Evolutionary conservation across 1,139 yeast species (phyloP).

Genomic region (Kodamaea derodonti): DNA sequence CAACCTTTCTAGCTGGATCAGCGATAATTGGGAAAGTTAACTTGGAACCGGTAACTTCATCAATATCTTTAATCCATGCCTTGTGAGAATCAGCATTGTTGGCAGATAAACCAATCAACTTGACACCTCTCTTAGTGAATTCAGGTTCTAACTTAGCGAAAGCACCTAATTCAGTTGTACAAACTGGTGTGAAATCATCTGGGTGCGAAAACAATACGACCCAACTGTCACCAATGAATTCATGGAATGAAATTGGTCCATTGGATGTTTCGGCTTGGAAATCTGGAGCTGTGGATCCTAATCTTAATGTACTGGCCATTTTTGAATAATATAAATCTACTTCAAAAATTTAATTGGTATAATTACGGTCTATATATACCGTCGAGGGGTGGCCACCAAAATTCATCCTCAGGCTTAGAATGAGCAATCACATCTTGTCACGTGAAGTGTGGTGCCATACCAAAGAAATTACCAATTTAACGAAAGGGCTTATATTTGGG

Average conservation of each 20-base stretch:
- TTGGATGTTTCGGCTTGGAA: slow-evolving; percentile 74
- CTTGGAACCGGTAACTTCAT: slow-evolving; percentile 68
- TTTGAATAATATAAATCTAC: background rate
- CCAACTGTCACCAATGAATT: slow-evolving; percentile 80
- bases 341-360: too few species aligned
- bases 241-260: slow-evolving; percentile 78
- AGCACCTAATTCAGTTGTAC: slow-evolving; percentile 93
- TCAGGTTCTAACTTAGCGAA: slow-evolving; percentile 82
- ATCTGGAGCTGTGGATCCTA: slow-evolving; percentile 74
- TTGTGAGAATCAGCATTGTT: slow-evolving; percentile 74
- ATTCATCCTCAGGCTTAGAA: background rate
- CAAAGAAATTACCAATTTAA: background rate
- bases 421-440: slow-evolving; percentile 8
- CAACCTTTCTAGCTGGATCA: slow-evolving; percentile 74
- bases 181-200: slow-evolving; percentile 91
- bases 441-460: slow-evolving; percentile 5
- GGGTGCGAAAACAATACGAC: slow-evolving; percentile 86
- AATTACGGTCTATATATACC: background rate
- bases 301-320: slow-evolving; percentile 14
- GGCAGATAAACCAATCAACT: slow-evolving; percentile 82
- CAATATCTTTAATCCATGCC: slow-evolving; percentile 84
- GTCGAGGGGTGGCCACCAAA: too few species aligned
- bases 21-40: slow-evolving; percentile 86
- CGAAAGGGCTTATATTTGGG: too few species aligned
- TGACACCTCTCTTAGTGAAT: slow-evolving; percentile 73